phyloP scores from a whole-genome alignment of 345 rosid species.

The Moringa oleifera region DNA sequence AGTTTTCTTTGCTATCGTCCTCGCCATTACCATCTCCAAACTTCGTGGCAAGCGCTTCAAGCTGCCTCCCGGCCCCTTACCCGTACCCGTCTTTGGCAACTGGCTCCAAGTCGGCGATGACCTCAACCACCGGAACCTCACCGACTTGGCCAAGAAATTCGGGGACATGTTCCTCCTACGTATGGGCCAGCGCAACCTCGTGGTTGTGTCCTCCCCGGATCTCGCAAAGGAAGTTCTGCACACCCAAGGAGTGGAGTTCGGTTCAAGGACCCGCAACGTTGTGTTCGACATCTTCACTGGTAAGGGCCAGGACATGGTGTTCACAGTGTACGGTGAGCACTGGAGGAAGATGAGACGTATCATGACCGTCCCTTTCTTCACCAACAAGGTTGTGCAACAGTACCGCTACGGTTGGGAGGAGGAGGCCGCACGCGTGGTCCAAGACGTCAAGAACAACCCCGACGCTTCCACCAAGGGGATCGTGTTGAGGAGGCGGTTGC shows the following conservation, averaged over 20 bases:
- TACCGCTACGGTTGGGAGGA: slow-evolving; percentile 67
- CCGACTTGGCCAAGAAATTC: slow-evolving; percentile 66
- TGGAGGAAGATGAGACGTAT: slow-evolving; percentile 98
- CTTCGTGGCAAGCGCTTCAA: slow-evolving; percentile 79
- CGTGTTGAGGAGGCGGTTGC: slow-evolving; percentile 70
- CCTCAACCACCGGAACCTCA: slow-evolving; percentile 83
- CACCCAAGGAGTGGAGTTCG: slow-evolving; percentile 94
- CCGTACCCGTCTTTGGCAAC: slow-evolving; percentile 89
- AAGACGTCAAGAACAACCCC: slow-evolving; percentile 68
- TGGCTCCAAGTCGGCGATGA: slow-evolving; percentile 99
- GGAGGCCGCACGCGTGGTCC: slow-evolving; percentile 69
- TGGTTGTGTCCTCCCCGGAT: slow-evolving; percentile 86
- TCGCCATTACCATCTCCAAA: slow-evolving; percentile 68
- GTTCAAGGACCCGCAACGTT: slow-evolving; percentile 88
- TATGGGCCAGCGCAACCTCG: slow-evolving; percentile 90
- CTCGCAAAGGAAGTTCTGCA: slow-evolving; percentile 84
- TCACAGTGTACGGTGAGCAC: slow-evolving; percentile 97
- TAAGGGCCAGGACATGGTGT: slow-evolving; percentile 98
- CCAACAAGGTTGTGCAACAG: slow-evolving; percentile 83
- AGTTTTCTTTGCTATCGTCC: slow-evolving; percentile 55
- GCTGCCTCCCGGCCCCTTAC: slow-evolving; percentile 89
- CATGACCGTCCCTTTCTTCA: slow-evolving; percentile 99
- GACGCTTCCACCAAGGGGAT: slow-evolving; percentile 68
- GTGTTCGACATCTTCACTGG: slow-evolving; percentile 98
- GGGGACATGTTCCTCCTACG: slow-evolving; percentile 68